phyloP scores from a whole-genome alignment of 129 eudicot species.

The Deinandra increscens region DNA sequence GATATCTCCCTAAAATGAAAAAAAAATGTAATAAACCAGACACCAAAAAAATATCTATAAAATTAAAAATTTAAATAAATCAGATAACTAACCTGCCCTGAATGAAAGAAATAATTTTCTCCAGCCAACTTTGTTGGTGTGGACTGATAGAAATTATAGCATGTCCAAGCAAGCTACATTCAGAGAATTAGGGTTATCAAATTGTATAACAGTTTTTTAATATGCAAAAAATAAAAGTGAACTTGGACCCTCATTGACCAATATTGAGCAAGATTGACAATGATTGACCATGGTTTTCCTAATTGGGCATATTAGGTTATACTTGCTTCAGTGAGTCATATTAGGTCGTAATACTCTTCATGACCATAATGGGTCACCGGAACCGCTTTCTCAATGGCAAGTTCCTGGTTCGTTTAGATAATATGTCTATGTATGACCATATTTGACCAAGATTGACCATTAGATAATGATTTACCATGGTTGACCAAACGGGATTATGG shows the following conservation, averaged over 20 bases:
- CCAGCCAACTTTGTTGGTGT: conserved; percentile 99
- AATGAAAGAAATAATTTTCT: conserved; percentile 87
- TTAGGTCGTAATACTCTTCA: no score
- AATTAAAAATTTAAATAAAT: neutral
- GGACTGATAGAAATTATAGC: conserved; percentile 93
- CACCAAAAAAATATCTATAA: neutral
- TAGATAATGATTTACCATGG: no score
- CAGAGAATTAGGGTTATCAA: conserved; percentile 14
- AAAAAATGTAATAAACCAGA: neutral
- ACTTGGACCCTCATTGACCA: neutral
- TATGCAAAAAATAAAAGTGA: neutral
- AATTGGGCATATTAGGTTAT: no score
- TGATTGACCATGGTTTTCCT: no score
- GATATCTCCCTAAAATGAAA: neutral
- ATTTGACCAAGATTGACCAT: no score
- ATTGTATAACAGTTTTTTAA: neutral
- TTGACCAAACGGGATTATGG: no score
- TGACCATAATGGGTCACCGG: no score
- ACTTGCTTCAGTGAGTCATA: no score
- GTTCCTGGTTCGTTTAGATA: no score
- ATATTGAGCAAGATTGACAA: no score
- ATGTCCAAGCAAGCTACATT: conserved; percentile 98
- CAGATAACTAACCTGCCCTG: conserved; percentile 69
- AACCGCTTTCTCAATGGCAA: no score
- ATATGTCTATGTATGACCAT: no score